A percentile compares a stretch with the other conserved stretches of the same genome.
These are phyloP conservation scores for Mortierella sp. DNA, from an alignment of 371 early-diverging fungal species.

Conservation along the genomic window DNA sequence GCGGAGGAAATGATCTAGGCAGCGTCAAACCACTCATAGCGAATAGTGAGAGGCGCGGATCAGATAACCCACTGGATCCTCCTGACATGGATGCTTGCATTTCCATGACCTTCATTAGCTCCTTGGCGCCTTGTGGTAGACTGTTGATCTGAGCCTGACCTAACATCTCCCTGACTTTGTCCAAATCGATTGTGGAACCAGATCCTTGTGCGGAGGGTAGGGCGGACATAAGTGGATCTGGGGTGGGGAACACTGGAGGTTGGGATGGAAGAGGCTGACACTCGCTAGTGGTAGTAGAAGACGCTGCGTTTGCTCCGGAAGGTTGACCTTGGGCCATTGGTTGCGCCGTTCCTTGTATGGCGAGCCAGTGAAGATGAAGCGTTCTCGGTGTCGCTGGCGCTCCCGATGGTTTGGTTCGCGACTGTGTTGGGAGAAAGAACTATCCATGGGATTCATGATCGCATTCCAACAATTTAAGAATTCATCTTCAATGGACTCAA, in stretches of 20 bases:
- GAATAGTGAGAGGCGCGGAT: not conserved
- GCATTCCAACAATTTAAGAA: no score
- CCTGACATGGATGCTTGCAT: slow-evolving; percentile 15
- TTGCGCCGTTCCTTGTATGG: slow-evolving; percentile 21
- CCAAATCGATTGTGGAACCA: slow-evolving; percentile 23
- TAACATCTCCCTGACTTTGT: slow-evolving; percentile 36
- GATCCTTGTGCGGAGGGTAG: not conserved
- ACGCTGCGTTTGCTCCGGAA: not conserved
- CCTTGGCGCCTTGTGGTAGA: slow-evolving; percentile 35
- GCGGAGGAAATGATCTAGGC: no score
- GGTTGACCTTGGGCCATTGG: not conserved
- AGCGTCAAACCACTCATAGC: not conserved
- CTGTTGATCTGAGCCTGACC: slow-evolving; percentile 28
- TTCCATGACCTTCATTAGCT: slow-evolving; percentile 35
- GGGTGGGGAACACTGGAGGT: not conserved
- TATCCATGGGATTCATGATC: no score
- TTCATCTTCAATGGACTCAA: no score
- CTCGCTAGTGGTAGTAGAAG: not conserved
- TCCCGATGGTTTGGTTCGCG: not conserved
- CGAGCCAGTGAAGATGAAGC: slow-evolving; percentile 30
- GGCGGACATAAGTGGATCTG: not conserved
- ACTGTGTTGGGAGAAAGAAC: slow-evolving; percentile 49
- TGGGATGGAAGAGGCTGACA: not conserved
- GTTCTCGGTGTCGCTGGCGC: slow-evolving; percentile 6
- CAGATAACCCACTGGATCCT: no score